Evolutionary conservation across 1,284 basidiomycete genomes (phyloP), one percentile per base, ranked within the genome.

Genomic region (Caloboletus inedulis): DNA sequence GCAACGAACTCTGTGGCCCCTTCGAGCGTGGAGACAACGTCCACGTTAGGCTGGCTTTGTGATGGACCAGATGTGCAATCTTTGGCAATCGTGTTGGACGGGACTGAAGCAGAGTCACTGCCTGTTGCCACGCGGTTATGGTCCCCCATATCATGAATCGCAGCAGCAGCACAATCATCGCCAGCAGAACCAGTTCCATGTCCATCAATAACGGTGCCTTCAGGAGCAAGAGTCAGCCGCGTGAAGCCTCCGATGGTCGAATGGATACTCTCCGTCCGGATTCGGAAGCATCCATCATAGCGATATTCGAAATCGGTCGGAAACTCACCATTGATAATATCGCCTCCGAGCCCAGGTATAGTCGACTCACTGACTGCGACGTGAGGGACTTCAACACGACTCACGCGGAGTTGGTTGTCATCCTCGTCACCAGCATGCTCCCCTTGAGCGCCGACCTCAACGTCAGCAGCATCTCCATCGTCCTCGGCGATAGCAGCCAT

Each of bases 401-500:
- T 77, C 58, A 76, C 74, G 64, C 77, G 74, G 49, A 75, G 67
- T 52, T 72, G 70, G 50, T 76, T 73, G 51, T 73, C 75, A 53
- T 75, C 76, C 52, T 76, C 79, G 55, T 77, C 64, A 60, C 51
- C 53, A 21, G 46, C 46, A 30, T 50, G 62, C 53, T 59, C 55
- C 48, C 43, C 54, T 48, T 47, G 54, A 14, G 58, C 62, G 37
- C 77, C 76, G 55, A 63, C 74, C 51, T 72, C 73, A 61, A 62
- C 69, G 55, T 74, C 75, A 61, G 51, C 57, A 52, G 57, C 72
- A 48, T 75, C 77, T 51, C 56, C 68, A 55, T 85, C 82, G 58
- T 81, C 84, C 65, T 85, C 84, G 54, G 77, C 80, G 60, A 90
- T 89, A 50, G 88, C 87, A 63, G 87, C 87, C 88, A 90, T 89